A percentile compares a stretch with the other conserved stretches of the same genome.
Conservation (phyloP, 257 asterid species). For the Lavandula angustifolia region DNA sequence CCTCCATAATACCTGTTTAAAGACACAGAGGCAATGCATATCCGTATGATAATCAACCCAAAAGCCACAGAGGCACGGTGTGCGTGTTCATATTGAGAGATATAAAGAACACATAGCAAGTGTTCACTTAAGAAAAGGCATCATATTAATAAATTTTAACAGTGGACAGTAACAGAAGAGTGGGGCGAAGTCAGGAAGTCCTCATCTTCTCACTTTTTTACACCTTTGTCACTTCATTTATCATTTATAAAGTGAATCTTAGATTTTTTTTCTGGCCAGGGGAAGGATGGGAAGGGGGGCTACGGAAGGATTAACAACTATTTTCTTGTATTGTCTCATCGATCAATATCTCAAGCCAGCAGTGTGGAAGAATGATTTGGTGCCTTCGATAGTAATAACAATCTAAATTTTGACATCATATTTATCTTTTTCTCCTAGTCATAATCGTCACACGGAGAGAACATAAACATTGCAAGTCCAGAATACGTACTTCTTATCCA, state of each 20-base stretch:
- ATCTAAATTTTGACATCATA: slow-evolving; percentile 10
- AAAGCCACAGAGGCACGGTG: not conserved
- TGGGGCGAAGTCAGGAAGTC: not conserved
- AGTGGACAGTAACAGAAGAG: not conserved
- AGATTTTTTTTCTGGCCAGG: not conserved
- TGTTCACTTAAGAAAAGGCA: not conserved
- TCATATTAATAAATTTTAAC: not conserved
- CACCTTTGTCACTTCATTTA: not conserved
- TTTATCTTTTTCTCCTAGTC: slow-evolving; percentile 6
- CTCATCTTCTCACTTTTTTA: slow-evolving; percentile 6
- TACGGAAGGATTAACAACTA: not conserved
- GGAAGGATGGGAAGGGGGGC: not conserved
- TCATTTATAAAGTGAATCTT: not conserved
- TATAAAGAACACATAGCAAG: slow-evolving; percentile 2
- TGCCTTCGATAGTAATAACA: slow-evolving; percentile 8
- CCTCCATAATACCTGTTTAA: slow-evolving; percentile 82
- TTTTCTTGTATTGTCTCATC: not conserved
- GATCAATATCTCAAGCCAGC: slow-evolving; percentile 3
- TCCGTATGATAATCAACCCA: slow-evolving; percentile 3
- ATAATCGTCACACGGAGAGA: slow-evolving; percentile 23
- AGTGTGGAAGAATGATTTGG: slow-evolving; percentile 16
- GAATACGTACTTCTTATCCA: slow-evolving; percentile 77
- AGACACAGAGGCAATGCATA: slow-evolving; percentile 25
- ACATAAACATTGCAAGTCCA: slow-evolving; percentile 19
- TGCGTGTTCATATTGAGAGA: slow-evolving; percentile 2